Evolutionary conservation across 2,329 filamentous ascomycete species (phyloP), one percentile per base, ranked within the genome.

Genomic region (Penicillium sp.): DNA sequence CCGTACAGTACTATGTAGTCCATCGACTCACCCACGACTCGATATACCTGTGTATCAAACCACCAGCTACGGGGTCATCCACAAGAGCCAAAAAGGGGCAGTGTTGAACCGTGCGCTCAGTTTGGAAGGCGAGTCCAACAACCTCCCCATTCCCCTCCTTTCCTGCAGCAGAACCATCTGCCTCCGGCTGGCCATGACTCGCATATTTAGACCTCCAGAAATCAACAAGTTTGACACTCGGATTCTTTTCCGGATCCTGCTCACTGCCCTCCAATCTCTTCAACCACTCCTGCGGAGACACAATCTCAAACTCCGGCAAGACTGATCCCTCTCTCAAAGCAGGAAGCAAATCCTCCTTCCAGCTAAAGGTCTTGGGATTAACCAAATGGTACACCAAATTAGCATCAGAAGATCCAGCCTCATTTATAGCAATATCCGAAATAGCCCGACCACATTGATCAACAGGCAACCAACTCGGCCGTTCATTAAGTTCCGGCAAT

Each of bases 131-230:
- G 42, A 65, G 57, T 9, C 55, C 55, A 3, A 6, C 49, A 3
- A 6, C 49, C 21, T 17, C 29, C 38, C 49, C 15, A 42, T 21
- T 21, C 19, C 29, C 12, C 3, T 25, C 12, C 38, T 25, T 6
- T 12, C 38, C 17, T 49, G 47, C 21, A 13, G 0, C 31, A 15
- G 13, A 7, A 4, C 4, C 17, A 35, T 10, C 21, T 4, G n/a
- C 3, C 27, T 15, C 19, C 12, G 10, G 2, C 23, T 43, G 42
- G 6, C 5, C 2, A 9, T 23, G 19, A 12, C 21, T 29, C 3
- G 37, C 78, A 58, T 84, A 85, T 62, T 84, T 84, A 0, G 73
- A 72, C 9, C 71, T 66, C 61, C 84, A 84, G 69, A 82, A 85
- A 47, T 83, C 81, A 2, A 83, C 57, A 0, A 84, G 71, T 67